These are phyloP conservation scores for Cladophialophora chaetospira DNA, from an alignment of 2,329 filamentous ascomycete genomes.

Conservation along the genomic window DNA sequence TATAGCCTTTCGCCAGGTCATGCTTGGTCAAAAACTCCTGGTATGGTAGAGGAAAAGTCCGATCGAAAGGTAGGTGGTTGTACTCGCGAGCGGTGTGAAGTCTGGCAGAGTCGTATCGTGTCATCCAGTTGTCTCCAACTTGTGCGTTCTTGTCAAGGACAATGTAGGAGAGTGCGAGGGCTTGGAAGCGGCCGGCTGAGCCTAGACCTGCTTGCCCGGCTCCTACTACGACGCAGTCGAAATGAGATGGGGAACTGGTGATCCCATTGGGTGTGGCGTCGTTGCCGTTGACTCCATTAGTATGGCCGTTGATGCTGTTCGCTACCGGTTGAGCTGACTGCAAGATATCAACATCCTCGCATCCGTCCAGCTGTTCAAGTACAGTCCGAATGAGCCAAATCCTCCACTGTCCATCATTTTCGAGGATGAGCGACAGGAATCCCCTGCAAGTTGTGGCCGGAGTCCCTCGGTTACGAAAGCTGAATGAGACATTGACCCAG, in stretches of 20 bases:
- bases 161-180: constrained; percentile 46
- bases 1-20: constrained; percentile 31
- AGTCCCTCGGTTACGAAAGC: constrained; percentile 6
- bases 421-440: constrained; percentile 15
- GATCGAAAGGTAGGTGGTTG: constrained; percentile 35
- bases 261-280: background rate
- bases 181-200: constrained; percentile 47
- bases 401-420: constrained; percentile 31
- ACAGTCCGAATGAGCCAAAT: constrained; percentile 33
- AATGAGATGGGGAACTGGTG: constrained; percentile 13
- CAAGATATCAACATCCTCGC: constrained; percentile 30
- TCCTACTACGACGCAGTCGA: constrained; percentile 41
- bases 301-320: constrained; percentile 3
- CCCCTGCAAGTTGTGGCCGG: constrained; percentile 17
- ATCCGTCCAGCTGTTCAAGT: constrained; percentile 32
- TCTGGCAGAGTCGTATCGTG: constrained; percentile 51
- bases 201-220: constrained; percentile 50
- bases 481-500: constrained; percentile 21
- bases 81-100: constrained; percentile 28
- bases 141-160: constrained; percentile 49
- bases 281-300: background rate
- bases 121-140: constrained; percentile 51
- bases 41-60: constrained; percentile 33
- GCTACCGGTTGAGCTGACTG: constrained; percentile 1
- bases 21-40: constrained; percentile 34